Evolutionary conservation across 345 rosid species (phyloP).

Genomic region (Populus euphratica): DNA sequence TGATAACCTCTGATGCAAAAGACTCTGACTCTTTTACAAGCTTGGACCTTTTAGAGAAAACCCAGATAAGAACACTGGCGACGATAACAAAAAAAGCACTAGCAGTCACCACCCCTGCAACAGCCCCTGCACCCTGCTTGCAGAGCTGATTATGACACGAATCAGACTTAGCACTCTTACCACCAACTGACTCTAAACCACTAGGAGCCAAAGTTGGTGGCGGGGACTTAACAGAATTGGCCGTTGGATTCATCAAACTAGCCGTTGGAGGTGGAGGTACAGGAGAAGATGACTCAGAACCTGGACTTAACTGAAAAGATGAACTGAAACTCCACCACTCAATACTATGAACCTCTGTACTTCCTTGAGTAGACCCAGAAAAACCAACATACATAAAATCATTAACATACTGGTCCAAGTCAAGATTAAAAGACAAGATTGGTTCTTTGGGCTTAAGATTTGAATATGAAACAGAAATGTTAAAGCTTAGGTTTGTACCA

Average conservation of each 20-base stretch:
- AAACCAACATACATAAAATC: slow-evolving; percentile 97
- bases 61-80: slow-evolving; percentile 73
- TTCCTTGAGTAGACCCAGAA: slow-evolving; percentile 97
- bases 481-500: slow-evolving; percentile 40
- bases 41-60: slow-evolving; percentile 56
- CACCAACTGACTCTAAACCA: slow-evolving; percentile 21
- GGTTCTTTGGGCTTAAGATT: slow-evolving; percentile 78
- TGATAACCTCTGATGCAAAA: slow-evolving; percentile 70
- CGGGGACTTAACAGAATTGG: slow-evolving; percentile 55
- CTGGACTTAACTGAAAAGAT: slow-evolving; percentile 46
- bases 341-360: slow-evolving; percentile 89
- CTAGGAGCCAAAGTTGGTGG: slow-evolving; percentile 62
- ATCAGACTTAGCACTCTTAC: slow-evolving; percentile 20
- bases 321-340: slow-evolving; percentile 97
- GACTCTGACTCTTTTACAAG: slow-evolving; percentile 51
- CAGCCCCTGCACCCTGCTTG: slow-evolving; percentile 81
- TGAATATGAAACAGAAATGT: slow-evolving; percentile 71
- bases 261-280: slow-evolving; percentile 73
- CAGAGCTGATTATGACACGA: slow-evolving; percentile 84
- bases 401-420: slow-evolving; percentile 69
- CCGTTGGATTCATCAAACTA: slow-evolving; percentile 62
- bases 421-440: slow-evolving; percentile 49
- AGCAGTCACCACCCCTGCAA: slow-evolving; percentile 92
- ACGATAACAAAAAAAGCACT: slow-evolving; percentile 81
- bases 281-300: slow-evolving; percentile 20